A percentile compares a stretch with the other conserved stretches of the same genome.
phyloP scores from a whole-genome alignment of 2,329 filamentous ascomycete species.

The Plectosphaerella plurivora region DNA sequence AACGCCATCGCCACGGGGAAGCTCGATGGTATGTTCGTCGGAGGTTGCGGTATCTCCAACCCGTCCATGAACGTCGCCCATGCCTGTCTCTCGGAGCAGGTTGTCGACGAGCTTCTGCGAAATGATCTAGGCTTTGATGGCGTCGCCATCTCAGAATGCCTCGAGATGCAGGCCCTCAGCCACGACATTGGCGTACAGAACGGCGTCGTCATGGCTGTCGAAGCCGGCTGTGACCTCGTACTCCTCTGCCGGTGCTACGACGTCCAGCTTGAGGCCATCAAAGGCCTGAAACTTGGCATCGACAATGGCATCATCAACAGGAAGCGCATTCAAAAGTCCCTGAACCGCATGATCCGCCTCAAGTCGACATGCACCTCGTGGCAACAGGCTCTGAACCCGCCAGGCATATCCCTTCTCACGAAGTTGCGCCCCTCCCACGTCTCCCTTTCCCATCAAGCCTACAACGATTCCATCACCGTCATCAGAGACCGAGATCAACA shows the following conservation, averaged over 20 bases:
- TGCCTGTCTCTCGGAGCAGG: constrained; percentile 86
- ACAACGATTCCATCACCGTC: constrained; percentile 89
- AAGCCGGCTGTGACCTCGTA: constrained; percentile 90
- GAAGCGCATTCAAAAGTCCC: constrained; percentile 73
- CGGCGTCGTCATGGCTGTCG: constrained; percentile 95
- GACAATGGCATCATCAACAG: constrained; percentile 87
- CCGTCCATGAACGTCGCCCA: constrained; percentile 93
- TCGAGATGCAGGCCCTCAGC: constrained; percentile 94
- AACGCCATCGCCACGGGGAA: constrained; percentile 80
- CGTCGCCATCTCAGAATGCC: constrained; percentile 89
- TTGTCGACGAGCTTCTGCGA: constrained; percentile 85
- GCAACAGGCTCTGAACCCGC: constrained; percentile 85
- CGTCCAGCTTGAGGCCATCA: constrained; percentile 87
- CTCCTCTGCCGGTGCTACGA: constrained; percentile 84
- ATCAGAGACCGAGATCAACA: constrained; percentile 84
- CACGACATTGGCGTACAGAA: constrained; percentile 97
- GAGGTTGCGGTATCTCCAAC: constrained; percentile 88
- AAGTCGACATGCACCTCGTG: constrained; percentile 86
- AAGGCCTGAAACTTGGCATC: constrained; percentile 80
- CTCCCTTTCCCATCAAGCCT: constrained; percentile 76
- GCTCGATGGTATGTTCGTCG: constrained; percentile 92
- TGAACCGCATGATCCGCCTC: constrained; percentile 72
- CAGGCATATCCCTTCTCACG: constrained; percentile 71
- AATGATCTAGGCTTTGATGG: constrained; percentile 86
- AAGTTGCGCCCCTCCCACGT: constrained; percentile 80